Evolutionary conservation across 2,329 filamentous ascomycete genomes (phyloP).

Genomic region (Trichoderma afroharzianum): DNA sequence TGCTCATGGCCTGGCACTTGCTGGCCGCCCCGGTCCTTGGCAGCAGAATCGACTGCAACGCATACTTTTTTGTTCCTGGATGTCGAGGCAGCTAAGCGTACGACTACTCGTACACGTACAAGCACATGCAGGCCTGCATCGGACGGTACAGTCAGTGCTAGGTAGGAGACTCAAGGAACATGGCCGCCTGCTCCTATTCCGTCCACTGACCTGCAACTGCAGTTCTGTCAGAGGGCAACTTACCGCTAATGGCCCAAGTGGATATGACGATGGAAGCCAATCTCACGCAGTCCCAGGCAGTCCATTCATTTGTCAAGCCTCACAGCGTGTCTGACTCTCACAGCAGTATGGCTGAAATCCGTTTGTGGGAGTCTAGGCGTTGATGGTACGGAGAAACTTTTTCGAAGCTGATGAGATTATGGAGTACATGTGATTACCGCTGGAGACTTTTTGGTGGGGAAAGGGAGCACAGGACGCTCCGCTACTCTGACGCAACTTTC

Average conservation of each 20-base stretch:
- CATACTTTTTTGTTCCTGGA: background rate
- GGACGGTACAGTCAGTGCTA: background rate
- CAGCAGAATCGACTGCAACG: slow-evolving; percentile 8
- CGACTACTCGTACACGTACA: background rate
- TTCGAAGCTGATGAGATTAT: slow-evolving; percentile 6
- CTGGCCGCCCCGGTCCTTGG: background rate
- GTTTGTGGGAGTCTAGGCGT: background rate
- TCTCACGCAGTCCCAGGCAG: background rate
- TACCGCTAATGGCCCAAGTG: background rate
- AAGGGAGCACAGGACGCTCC: slow-evolving; percentile 3
- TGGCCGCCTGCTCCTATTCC: background rate
- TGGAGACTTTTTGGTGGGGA: slow-evolving; percentile 11
- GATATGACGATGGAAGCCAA: background rate
- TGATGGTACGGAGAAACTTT: background rate
- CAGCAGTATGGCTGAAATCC: background rate
- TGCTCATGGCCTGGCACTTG: background rate
- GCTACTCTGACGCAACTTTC: slow-evolving; percentile 12
- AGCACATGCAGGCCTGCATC: slow-evolving; percentile 1
- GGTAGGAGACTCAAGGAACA: background rate
- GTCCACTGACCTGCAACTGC: background rate
- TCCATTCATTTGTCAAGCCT: background rate
- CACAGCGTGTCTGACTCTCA: background rate
- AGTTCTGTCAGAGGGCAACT: background rate
- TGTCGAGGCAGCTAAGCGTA: slow-evolving; percentile 1
- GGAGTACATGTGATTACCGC: slow-evolving; percentile 14